phyloP scores from a whole-genome alignment of 2,329 filamentous ascomycete species.

The Xylaria sp. region DNA sequence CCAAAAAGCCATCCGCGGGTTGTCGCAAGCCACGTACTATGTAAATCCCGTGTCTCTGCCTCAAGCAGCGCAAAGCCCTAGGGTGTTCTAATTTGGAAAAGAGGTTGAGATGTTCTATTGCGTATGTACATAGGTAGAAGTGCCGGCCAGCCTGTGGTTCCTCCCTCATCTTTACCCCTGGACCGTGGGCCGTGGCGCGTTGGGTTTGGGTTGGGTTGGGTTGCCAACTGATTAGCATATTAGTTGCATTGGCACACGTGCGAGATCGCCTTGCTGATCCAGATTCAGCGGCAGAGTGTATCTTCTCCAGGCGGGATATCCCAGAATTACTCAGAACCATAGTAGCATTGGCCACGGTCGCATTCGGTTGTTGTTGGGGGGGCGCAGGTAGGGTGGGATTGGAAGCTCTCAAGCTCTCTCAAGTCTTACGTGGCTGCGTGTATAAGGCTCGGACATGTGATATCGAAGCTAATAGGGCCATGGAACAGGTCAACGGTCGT shows the following conservation, averaged over 20 bases:
- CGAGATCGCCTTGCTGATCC: constrained; percentile 1
- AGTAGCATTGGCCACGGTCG: constrained; percentile 24
- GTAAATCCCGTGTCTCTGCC: not conserved
- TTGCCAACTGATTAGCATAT: too few relatives aligned
- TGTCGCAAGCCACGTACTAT: not conserved
- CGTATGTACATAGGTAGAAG: too few relatives aligned
- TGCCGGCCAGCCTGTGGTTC: too few relatives aligned
- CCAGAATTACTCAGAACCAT: constrained; percentile 21
- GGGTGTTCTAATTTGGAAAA: not conserved
- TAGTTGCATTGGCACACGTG: not conserved
- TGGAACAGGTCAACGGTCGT: constrained; percentile 2
- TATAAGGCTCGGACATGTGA: constrained; percentile 26
- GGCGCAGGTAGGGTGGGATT: not conserved
- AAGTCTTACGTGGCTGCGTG: not conserved
- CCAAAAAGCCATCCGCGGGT: not conserved
- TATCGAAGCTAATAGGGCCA: constrained; percentile 16
- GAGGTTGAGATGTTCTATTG: too few relatives aligned
- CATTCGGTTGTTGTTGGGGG: constrained; percentile 20
- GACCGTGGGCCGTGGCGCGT: too few relatives aligned
- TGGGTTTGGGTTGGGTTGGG: too few relatives aligned
- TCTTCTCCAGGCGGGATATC: constrained; percentile 18
- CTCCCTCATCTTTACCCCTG: too few relatives aligned
- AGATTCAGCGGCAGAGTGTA: not conserved
- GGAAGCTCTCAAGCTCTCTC: too few relatives aligned
- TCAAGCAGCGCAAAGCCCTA: not conserved